Base-by-base conservation (phyloP, 1,139 yeast genomes). In the Pneumocystis carinii region DNA sequence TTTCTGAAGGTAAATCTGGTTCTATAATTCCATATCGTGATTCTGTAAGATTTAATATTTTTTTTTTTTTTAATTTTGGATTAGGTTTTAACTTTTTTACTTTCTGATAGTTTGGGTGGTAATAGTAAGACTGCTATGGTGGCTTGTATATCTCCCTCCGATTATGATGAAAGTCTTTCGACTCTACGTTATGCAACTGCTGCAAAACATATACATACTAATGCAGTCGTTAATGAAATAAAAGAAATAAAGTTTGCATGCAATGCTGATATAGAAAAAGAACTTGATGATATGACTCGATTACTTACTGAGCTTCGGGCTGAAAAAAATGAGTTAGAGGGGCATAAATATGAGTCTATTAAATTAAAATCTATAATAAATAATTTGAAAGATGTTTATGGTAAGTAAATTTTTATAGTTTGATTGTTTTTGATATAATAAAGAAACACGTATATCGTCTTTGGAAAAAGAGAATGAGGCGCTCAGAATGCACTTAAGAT, bases 101-200 rank as follows among this genome's bases (percentile, higher is more conserved):
- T 57, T 48, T 48, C 55, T 57, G 59, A 57, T 57, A 37, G 59
- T 27, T 57, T 57, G 14, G 41, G 41, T 15, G 42, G 42, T 37
- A 37, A 39, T 29, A 57, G 59, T 35, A 84, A 83, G 69, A 86
- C 89, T 0, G 83, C 83, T 57, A 86, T 86, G 90, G 77, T 86
- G 8, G 87, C 87, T 53, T 85, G 90, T 71, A 76, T 86, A 1
- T 83, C 90, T 12, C 90, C 95, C 0, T 77, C 86, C 15, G 53
- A 59, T 70, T 82, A 81, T 69, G 92, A 86, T 29, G 95, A 87
- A 69, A 83, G 88, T 0, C 73, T 81, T 67, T 86, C 87, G 59
- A 87, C 95, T 0, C 75, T 87, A 64, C 77, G 88, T 65, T 87
- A 87, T 70, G 94, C 94, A 0, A 84, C 83, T 57, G 82, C 85